A percentile compares a stretch with the other conserved stretches of the same genome.
These are phyloP conservation scores for Yamadazyma phyllophila DNA, from an alignment of 805 yeast genomes.

Conservation along the genomic window DNA sequence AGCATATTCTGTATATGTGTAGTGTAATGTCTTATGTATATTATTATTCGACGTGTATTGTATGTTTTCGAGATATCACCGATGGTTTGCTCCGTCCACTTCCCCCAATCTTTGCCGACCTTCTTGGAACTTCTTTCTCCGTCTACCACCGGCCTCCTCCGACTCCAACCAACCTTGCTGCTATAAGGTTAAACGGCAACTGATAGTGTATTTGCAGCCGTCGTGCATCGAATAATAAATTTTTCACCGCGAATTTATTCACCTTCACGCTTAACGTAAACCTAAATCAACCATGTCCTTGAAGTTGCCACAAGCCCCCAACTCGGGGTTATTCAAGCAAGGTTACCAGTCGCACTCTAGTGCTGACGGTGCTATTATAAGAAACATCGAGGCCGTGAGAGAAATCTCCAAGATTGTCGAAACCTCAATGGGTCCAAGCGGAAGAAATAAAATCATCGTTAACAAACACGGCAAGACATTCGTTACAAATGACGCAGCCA, in stretches of 20 bases:
- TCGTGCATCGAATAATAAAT: not conserved
- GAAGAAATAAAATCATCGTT: constrained; percentile 93
- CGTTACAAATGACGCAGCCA: constrained; percentile 96
- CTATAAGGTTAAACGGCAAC: no score
- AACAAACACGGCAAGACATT: constrained; percentile 82
- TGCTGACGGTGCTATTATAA: constrained; percentile 90
- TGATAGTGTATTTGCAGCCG: not conserved
- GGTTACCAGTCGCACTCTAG: constrained; percentile 85
- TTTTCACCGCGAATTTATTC: not conserved
- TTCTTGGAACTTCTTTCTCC: no score
- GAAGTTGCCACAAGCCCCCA: constrained; percentile 89
- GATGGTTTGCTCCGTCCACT: no score
- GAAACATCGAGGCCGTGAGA: constrained; percentile 92
- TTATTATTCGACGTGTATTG: no score
- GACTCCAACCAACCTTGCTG: no score
- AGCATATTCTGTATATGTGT: not conserved
- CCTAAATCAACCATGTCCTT: constrained; percentile 60
- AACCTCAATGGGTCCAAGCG: constrained; percentile 97
- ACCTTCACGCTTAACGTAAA: not conserved
- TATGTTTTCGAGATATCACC: no score
- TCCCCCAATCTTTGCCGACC: no score
- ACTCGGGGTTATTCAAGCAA: constrained; percentile 90
- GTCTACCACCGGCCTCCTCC: no score
- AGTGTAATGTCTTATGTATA: no score
- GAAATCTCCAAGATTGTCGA: constrained; percentile 89